Percentiles rank a stretch among this genome's conserved stretches.
phyloP scores from a whole-genome alignment of 352 stramenopile genomes.

The Plasmopara viticola region DNA sequence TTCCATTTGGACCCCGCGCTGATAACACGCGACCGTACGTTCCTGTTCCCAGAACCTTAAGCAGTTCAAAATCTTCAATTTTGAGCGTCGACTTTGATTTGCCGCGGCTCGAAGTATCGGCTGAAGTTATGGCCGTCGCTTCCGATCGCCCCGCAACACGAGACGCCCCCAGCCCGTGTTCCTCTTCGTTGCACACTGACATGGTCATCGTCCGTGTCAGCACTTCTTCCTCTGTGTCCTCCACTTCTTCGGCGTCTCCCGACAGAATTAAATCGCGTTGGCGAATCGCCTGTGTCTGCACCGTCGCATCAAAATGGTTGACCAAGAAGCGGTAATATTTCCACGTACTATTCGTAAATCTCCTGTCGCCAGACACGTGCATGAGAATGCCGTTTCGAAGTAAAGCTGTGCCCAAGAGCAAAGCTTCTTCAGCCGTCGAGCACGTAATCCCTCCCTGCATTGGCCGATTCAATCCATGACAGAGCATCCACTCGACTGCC shows the following conservation, averaged over 20 bases:
- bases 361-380: conserved; percentile 62
- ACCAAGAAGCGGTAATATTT: conserved; percentile 87
- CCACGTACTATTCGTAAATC: conserved; percentile 77
- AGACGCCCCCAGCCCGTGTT: conserved; percentile 28
- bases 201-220: conserved; percentile 48
- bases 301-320: conserved; percentile 52
- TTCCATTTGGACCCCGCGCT: conserved; percentile 51
- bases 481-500: conserved; percentile 79
- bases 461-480: conserved; percentile 74
- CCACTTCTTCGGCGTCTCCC: conserved; percentile 67
- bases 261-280: conserved; percentile 65
- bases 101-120: conserved; percentile 33
- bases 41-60: conserved; percentile 80
- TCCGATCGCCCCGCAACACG: conserved; percentile 17
- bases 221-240: conserved; percentile 61
- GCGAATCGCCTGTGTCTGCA: conserved; percentile 41
- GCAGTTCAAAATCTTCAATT: conserved; percentile 85
- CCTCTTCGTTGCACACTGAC: conserved; percentile 62
- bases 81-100: conserved; percentile 75
- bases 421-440: conserved; percentile 75
- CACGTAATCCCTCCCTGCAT: conserved; percentile 83
- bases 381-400: conserved; percentile 65
- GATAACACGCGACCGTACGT: conserved; percentile 81
- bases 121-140: conserved; percentile 7
- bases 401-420: conserved; percentile 64